These are phyloP conservation scores for Cyberlindnera sargentensis DNA, from an alignment of 805 yeast species.

Conservation along the genomic window DNA sequence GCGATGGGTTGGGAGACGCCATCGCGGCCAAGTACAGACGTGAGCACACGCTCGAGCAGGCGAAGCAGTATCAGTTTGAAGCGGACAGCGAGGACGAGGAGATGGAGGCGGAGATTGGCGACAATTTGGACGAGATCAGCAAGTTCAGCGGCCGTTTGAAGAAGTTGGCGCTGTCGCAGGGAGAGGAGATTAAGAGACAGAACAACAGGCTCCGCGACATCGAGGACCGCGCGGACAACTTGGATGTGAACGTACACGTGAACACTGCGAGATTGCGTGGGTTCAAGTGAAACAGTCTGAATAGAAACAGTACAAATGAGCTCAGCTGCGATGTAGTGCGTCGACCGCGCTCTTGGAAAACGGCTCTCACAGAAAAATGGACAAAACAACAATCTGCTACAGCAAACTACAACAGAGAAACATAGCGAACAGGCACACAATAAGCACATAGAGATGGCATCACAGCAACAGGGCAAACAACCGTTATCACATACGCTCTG, in stretches of 20 bases:
- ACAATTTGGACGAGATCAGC: conserved; percentile 73
- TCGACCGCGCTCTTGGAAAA: too few relatives aligned
- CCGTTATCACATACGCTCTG: conserved; percentile 85
- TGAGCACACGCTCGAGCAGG: conserved; percentile 36
- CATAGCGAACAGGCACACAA: background rate
- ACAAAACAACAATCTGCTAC: background rate
- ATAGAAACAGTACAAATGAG: background rate
- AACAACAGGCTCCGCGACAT: conserved; percentile 65
- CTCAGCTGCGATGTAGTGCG: too few relatives aligned
- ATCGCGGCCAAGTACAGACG: conserved; percentile 30
- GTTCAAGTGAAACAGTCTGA: background rate
- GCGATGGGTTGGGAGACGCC: conserved; percentile 26
- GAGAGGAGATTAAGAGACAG: conserved; percentile 74
- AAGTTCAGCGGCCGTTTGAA: conserved; percentile 64
- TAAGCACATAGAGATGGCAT: conserved; percentile 2
- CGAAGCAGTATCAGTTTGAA: conserved; percentile 73
- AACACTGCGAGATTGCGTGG: conserved; percentile 62
- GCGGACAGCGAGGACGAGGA: conserved; percentile 91
- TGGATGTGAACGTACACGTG: conserved; percentile 78
- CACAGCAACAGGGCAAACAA: conserved; percentile 20
- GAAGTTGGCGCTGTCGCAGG: conserved; percentile 62
- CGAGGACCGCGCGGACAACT: conserved; percentile 75
- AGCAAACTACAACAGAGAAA: background rate
- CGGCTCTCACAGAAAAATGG: too few relatives aligned
- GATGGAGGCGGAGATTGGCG: conserved; percentile 80